Base-by-base conservation (phyloP, 2,329 filamentous ascomycete species). In the Alternaria sp. region DNA sequence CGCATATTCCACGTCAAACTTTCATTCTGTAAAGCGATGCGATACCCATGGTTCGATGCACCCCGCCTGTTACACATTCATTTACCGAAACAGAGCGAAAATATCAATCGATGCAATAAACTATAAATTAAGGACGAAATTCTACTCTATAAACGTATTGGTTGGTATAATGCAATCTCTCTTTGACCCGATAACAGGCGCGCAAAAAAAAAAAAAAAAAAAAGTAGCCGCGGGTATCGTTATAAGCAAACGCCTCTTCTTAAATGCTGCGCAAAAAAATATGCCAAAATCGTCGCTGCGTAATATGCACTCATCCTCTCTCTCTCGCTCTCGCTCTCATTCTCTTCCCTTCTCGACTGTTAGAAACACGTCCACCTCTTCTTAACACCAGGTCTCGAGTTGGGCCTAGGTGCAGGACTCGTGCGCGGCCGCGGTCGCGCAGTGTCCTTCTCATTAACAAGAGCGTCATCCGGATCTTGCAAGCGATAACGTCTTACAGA, bases 401-500 rank as follows among this genome's bases (percentile, higher is more conserved):
- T 56, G 5, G 63, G 51, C 40, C 60, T 56, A 29, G 65, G 63
- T 33, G 66, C 29, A 8, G 54, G 58, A 13, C 58, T 55, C 3
- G 59, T 63, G 13, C 62, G 57, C 10, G 60, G 56, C 14, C 62
- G 57, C 10, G 60, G 56, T 61, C 63, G 62, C 37, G 55, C 52
- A 13, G 48, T 51, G 4, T 65, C 54, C 54, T 74, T 72, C 60
- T 70, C 68, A 13, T 64, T 60, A 10, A 60, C 64, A 5, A 23
- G 33, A 58, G 26, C 50, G 2, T 53, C 55, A 8, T 54, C 70
- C 4, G 65, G 54, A 14, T 77, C 54, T 40, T 72, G 68, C 50
- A 79, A 61, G 39, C 77, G 70, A 64, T 77, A 78, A 23, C 77
- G 65, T 52, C 77, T 64, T 40, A 79, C 76, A 51, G 73, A 77